Evolutionary conservation across 495 filamentous ascomycete species (phyloP).

Genomic region (Tetracladium setigerum): DNA sequence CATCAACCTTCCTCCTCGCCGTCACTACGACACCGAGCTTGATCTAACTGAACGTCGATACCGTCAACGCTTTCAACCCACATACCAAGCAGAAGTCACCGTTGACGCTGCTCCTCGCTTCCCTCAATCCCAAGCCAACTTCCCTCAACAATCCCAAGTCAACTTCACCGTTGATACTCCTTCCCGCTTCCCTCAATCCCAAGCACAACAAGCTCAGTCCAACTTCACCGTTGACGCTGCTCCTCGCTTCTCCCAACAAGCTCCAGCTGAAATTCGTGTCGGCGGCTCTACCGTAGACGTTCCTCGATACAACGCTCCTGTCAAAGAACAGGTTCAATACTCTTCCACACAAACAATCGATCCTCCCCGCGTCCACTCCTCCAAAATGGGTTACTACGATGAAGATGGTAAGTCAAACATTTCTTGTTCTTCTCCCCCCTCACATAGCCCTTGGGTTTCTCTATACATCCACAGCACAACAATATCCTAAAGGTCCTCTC

Average conservation of each 20-base stretch:
- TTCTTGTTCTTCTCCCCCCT: not conserved
- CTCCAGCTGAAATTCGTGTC: constrained; percentile 25
- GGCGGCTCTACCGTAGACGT: constrained; percentile 43
- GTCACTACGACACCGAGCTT: constrained; percentile 50
- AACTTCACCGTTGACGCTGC: constrained; percentile 42
- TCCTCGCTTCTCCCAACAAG: constrained; percentile 32
- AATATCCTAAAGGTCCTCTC: constrained; percentile 18
- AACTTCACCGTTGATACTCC: constrained; percentile 26
- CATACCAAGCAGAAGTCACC: constrained; percentile 57
- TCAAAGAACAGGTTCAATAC: constrained; percentile 30
- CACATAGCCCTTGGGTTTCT: not conserved
- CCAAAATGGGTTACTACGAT: constrained; percentile 98
- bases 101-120: constrained; percentile 29
- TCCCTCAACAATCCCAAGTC: constrained; percentile 11
- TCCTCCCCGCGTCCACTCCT: constrained; percentile 31
- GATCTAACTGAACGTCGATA: constrained; percentile 83
- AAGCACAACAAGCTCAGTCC: constrained; percentile 24
- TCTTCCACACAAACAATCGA: constrained; percentile 25
- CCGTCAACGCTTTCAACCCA: constrained; percentile 68
- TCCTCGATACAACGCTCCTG: constrained; percentile 30
- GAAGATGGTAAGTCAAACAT: constrained; percentile 54
- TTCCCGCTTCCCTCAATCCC: constrained; percentile 22
- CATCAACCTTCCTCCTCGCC: constrained; percentile 18
- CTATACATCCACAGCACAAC: not conserved
- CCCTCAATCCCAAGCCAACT: constrained; percentile 4